Evolutionary conservation across 306 rosid genomes (phyloP), one percentile per base, ranked within the genome.

Genomic region (Sechiopsis laciniata): DNA sequence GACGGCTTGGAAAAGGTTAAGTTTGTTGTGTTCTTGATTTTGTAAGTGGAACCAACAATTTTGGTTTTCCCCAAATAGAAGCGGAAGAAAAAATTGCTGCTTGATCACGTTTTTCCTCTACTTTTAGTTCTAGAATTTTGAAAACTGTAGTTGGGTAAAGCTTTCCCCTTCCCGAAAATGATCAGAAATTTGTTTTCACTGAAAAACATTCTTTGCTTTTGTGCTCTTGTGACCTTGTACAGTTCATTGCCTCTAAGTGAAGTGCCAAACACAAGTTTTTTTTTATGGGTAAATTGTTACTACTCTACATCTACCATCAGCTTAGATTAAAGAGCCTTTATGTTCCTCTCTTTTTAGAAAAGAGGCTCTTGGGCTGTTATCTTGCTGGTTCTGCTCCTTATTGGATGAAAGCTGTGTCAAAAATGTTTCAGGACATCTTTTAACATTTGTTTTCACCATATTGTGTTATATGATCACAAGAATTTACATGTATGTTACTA

Each of bases 1-100:
- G 69, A 35, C 35, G 50, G 50, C 50, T 35, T 63, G 51, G 51
- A n/a, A 63, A 32, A 26, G 69, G 51, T 63, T 63, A n/a, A 35
- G 10, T 9, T 63, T 35, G 50, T 62, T 32, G 46, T 32, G 22
- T 62, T 7, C 48, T 64, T 64, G 70, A n/a, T 37, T 64, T 64
- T 32, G 48, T 14, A 7, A n/a, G 70, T n/a, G 37, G 51, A 26
- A 26, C 29, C 2, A 40, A 65, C 13, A 40, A n/a, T 42, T 40
- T 17, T 17, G 16, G 14, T 9, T 37, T 63, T 22, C n/a, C 52
- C 10, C 26, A 0, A 20, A n/a, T n/a, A n/a, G n/a, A n/a, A n/a
- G n/a, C n/a, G n/a, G n/a, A 9, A 56, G 32, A 64, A 37, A 7
- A 40, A 64, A 17, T 26, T 5, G 5, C 29, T 10, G 9, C 8